These are phyloP conservation scores for Nepenthes mirabilis DNA, from an alignment of 148 eudicot genomes.

Conservation along the genomic window DNA sequence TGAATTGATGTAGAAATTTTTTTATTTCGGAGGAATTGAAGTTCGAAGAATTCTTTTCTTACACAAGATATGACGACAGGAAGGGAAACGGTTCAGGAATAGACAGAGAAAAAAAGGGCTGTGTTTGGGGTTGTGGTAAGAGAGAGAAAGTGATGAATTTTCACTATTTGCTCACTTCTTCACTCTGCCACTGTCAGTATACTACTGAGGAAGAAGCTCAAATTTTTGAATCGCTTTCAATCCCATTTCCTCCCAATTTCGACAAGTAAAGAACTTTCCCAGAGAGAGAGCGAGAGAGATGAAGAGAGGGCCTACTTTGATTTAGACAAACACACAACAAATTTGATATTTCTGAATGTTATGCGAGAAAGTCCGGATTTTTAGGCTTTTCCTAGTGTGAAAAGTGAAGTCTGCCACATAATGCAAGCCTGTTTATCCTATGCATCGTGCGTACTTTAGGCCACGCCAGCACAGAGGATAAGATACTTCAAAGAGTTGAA, in stretches of 20 bases:
- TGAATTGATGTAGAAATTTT: not conserved
- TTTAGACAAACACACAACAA: not conserved
- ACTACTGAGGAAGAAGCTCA: slow-evolving; percentile 1
- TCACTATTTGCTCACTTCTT: not conserved
- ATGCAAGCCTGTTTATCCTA: slow-evolving; percentile 8
- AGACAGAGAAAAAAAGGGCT: not conserved
- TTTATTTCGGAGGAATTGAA: not conserved
- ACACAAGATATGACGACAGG: not conserved
- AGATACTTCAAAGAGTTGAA: slow-evolving; percentile 6
- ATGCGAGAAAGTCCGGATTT: too few species aligned
- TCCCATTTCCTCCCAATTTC: not conserved
- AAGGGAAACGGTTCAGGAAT: too few species aligned
- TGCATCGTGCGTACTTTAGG: slow-evolving; percentile 2
- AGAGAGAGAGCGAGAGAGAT: not conserved
- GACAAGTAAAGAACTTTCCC: not conserved
- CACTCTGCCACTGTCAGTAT: too few species aligned
- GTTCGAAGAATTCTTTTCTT: slow-evolving; percentile 1
- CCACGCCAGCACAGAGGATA: not conserved
- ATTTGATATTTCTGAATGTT: not conserved
- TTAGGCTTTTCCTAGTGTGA: slow-evolving; percentile 8
- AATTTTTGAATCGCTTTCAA: slow-evolving; percentile 1
- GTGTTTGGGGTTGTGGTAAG: not conserved
- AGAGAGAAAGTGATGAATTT: not conserved
- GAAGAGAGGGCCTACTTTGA: not conserved
- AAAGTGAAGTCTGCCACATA: slow-evolving; percentile 8